Evolutionary conservation across 1,284 basidiomycete species (phyloP), one percentile per base, ranked within the genome.

Genomic region (Gymnopus androsaceus): DNA sequence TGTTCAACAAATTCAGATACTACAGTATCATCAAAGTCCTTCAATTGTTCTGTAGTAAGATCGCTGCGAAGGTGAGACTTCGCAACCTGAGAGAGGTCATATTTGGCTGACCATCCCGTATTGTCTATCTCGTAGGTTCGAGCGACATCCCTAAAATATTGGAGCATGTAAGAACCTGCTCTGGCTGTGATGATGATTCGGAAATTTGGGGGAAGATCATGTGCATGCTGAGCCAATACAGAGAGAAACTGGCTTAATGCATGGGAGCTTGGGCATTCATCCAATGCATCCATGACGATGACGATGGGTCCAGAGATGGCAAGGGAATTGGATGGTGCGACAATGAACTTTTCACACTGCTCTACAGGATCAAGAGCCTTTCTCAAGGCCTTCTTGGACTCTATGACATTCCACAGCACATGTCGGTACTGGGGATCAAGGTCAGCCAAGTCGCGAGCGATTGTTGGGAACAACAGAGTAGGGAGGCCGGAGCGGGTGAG

Each of bases 161-260:
- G 46, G 17, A 37, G 3, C 1, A 53, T 36, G n/a, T 38, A 31
- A 19, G 21, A 37, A 11, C 28, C 53, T 14, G 57, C 53, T 12
- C 64, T 54, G 27, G 61, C 50, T 15, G 64, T 63, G 38, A 66
- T 9, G 33, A 66, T 55, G 17, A 66, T 47, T 14, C 62, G 64
- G 38, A 65, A 50, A 8, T 30, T 54, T 1, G 36, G 21, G 17
- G 62, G 61, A 34, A 66, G 57, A 15, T 57, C 47, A 5, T 53
- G 44, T 15, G 60, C 25, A 14, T 58, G 54, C 15, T 57, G 33
- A 27, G 54, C 17, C 12, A 66, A 54, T 15, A 66, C 52, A 3
- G 28, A 25, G 25, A 66, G 48, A n/a, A 63, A 38, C 14, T 59
- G 56, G 8, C 53, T 21, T 12, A 21, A n/a, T 27, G 19, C n/a